These are phyloP conservation scores for Torulaspora franciscae DNA, from an alignment of 805 yeast species.

Conservation along the genomic window DNA sequence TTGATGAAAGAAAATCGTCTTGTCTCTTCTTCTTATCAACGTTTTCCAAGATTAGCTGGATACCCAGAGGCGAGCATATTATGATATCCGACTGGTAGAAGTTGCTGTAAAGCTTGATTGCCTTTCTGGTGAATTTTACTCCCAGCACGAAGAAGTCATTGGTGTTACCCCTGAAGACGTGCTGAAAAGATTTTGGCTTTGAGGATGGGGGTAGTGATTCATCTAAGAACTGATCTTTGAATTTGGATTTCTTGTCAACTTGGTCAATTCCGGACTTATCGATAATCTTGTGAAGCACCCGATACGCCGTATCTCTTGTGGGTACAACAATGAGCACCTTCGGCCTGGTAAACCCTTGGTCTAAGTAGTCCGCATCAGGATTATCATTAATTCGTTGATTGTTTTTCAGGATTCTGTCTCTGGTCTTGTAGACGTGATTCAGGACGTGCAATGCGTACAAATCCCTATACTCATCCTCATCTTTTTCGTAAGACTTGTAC, in stretches of 20 bases:
- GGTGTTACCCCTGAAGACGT: constrained; percentile 79
- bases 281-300: constrained; percentile 58
- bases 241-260: constrained; percentile 75
- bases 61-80: constrained; percentile 87
- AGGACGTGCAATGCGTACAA: constrained; percentile 65
- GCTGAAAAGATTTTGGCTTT: constrained; percentile 81
- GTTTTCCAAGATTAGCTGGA: constrained; percentile 71
- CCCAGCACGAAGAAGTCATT: constrained; percentile 91
- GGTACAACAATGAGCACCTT: constrained; percentile 80
- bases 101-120: constrained; percentile 76
- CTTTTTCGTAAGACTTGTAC: constrained; percentile 43
- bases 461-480: constrained; percentile 51
- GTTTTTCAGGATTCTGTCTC: constrained; percentile 79
- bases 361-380: constrained; percentile 62
- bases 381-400: constrained; percentile 50
- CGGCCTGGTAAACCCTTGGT: constrained; percentile 95
- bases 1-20: constrained; percentile 80
- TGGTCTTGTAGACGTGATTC: constrained; percentile 80
- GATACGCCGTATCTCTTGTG: constrained; percentile 71
- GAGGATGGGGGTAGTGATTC: constrained; percentile 42
- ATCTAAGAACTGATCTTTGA: constrained; percentile 62
- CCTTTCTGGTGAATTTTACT: constrained; percentile 82
- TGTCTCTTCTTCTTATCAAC: constrained; percentile 53
- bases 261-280: constrained; percentile 63
- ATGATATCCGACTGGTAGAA: constrained; percentile 83